phyloP scores from a whole-genome alignment of 2,329 filamentous ascomycete genomes.

The Microdochium bolleyi region DNA sequence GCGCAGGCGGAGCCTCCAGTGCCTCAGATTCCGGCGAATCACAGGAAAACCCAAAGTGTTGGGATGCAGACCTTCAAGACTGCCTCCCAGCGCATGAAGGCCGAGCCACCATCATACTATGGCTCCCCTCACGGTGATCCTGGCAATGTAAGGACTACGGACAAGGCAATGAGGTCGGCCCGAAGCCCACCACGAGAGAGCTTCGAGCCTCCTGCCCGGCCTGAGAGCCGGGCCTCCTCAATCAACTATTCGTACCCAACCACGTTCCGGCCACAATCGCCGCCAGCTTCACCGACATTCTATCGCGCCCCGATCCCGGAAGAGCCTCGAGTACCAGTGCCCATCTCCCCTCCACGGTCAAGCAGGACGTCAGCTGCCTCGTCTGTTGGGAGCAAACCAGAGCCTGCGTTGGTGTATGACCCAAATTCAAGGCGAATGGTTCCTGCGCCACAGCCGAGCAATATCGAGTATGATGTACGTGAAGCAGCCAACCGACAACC shows the following conservation, averaged over 20 bases:
- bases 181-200: slow-evolving; percentile 15
- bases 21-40: slow-evolving; percentile 54
- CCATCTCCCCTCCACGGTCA: slow-evolving; percentile 10
- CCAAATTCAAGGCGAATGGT: slow-evolving; percentile 60
- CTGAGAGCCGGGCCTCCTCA: slow-evolving; percentile 39
- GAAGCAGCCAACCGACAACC: slow-evolving; percentile 28
- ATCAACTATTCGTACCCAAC: slow-evolving; percentile 54
- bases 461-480: slow-evolving; percentile 29
- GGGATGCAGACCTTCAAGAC: slow-evolving; percentile 42
- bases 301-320: slow-evolving; percentile 8
- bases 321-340: slow-evolving; percentile 7
- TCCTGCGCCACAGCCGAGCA: slow-evolving; percentile 32
- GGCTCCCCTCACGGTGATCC: slow-evolving; percentile 33
- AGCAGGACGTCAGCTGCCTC: slow-evolving; percentile 13
- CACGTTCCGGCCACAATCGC: slow-evolving; percentile 30
- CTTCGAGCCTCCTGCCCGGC: slow-evolving; percentile 26
- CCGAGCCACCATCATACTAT: slow-evolving; percentile 40
- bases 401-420: slow-evolving; percentile 46
- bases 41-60: slow-evolving; percentile 26
- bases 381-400: slow-evolving; percentile 14
- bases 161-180: slow-evolving; percentile 27
- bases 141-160: slow-evolving; percentile 35
- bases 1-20: slow-evolving; percentile 56
- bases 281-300: slow-evolving; percentile 21
- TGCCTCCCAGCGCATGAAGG: slow-evolving; percentile 42